These are phyloP conservation scores for Coniella lustricola DNA, from an alignment of 2,329 filamentous ascomycete species.

Conservation along the genomic window DNA sequence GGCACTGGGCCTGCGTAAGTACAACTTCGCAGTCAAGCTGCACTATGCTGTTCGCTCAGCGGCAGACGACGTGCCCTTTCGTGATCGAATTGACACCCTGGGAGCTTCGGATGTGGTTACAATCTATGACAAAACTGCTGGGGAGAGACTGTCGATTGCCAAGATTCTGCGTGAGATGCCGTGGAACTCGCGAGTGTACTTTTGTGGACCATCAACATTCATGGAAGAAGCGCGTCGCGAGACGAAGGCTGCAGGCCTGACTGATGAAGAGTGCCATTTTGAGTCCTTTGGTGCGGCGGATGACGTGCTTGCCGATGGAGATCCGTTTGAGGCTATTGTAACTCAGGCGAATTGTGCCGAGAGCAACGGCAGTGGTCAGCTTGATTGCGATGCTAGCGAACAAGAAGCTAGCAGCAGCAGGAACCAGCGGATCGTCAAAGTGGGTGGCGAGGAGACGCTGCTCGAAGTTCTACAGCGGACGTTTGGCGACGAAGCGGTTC, in stretches of 20 bases:
- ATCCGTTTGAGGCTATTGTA: conserved; percentile 53
- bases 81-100: conserved; percentile 36
- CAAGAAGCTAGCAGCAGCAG: conserved; percentile 1
- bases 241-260: conserved; percentile 35
- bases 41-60: conserved; percentile 51
- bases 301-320: conserved; percentile 34
- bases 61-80: conserved; percentile 46
- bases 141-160: conserved; percentile 45
- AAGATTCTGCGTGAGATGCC: conserved; percentile 37
- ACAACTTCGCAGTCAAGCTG: conserved; percentile 44
- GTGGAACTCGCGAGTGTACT: conserved; percentile 53
- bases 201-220: conserved; percentile 52
- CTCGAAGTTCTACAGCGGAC: conserved; percentile 39
- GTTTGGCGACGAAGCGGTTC: conserved; percentile 33
- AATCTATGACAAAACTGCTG: conserved; percentile 46
- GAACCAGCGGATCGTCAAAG: conserved; percentile 32
- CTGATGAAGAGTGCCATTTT: conserved; percentile 48
- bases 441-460: conserved; percentile 41
- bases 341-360: conserved; percentile 29
- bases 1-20: conserved; percentile 32
- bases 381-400: no score
- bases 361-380: no score
- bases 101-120: conserved; percentile 29
- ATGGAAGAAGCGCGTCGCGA: conserved; percentile 43
- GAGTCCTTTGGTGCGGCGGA: conserved; percentile 49